Conservation (phyloP, 352 stramenopile species). For the Pythium aquatile region DNA sequence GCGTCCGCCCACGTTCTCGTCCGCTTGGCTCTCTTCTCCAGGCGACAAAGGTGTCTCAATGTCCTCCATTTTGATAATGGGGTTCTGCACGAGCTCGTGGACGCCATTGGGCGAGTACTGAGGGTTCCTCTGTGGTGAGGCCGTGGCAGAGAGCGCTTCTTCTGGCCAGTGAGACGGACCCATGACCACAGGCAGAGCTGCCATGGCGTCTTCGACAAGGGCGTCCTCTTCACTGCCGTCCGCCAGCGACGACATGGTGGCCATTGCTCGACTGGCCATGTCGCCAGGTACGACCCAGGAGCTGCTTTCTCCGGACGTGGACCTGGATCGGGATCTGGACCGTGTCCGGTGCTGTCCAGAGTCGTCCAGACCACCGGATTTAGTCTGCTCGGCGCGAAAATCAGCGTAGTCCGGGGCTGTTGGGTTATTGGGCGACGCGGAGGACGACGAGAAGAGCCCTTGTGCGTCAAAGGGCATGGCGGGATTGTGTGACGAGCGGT, state of each 20-base stretch:
- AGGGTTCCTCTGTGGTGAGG: not conserved
- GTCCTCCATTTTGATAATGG: conserved; percentile 18
- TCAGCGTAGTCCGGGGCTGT: not conserved
- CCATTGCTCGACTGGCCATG: not conserved
- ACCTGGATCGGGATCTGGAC: conserved; percentile 5
- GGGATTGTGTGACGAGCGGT: not conserved
- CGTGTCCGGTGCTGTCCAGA: not conserved
- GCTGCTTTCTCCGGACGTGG: conserved; percentile 2
- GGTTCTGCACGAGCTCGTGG: not conserved
- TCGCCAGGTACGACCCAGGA: conserved; percentile 2
- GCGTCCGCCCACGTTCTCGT: not conserved
- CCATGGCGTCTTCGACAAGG: conserved; percentile 5
- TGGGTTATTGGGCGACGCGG: not conserved
- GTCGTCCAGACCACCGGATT: not conserved
- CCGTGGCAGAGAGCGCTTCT: not conserved
- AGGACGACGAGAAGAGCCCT: not conserved
- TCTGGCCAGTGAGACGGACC: not conserved
- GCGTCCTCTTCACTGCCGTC: conserved; percentile 5
- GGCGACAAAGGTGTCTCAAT: conserved; percentile 1
- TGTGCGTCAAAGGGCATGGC: not conserved
- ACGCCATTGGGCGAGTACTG: conserved; percentile 21
- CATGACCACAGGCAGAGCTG: conserved; percentile 7
- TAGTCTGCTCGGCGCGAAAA: not conserved
- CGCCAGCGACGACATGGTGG: conserved; percentile 1
- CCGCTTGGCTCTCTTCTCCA: not conserved